These are phyloP conservation scores for Coffea canephora DNA, from an alignment of 257 asterid species.

Conservation along the genomic window DNA sequence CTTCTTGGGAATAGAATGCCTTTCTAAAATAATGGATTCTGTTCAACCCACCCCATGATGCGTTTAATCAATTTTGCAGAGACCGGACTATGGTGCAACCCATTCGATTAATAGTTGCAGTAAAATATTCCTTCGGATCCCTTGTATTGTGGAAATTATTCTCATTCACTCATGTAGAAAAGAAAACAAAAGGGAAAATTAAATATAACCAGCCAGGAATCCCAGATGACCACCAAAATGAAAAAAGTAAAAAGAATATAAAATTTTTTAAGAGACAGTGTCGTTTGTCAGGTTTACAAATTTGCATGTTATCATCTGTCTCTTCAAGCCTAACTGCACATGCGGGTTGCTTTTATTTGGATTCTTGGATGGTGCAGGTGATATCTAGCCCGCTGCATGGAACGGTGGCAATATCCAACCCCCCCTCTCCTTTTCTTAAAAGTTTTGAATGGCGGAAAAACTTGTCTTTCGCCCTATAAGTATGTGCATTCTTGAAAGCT, in stretches of 20 bases:
- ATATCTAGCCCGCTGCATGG: neutral
- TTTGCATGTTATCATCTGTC: neutral
- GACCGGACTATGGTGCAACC: neutral
- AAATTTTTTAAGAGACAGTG: neutral
- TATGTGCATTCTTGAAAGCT: constrained; percentile 19
- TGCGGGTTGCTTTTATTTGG: constrained; percentile 11
- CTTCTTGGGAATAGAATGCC: neutral
- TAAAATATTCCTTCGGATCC: neutral
- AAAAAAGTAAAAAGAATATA: neutral
- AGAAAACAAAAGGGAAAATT: neutral
- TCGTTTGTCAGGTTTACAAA: neutral
- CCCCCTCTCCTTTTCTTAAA: no score
- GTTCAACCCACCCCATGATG: constrained; percentile 16
- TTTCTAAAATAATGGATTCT: neutral
- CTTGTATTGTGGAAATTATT: constrained; percentile 1
- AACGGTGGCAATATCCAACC: neutral
- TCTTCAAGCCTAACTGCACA: constrained; percentile 19
- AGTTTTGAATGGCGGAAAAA: constrained; percentile 22
- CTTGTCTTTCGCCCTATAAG: constrained; percentile 20
- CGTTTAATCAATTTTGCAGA: neutral
- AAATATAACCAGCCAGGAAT: neutral
- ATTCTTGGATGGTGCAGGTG: neutral
- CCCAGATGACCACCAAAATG: neutral
- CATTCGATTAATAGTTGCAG: neutral
- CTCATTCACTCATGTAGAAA: neutral